Evolutionary conservation across 345 rosid species (phyloP), one percentile per base, ranked within the genome.

Genomic region (Syzygium grande): DNA sequence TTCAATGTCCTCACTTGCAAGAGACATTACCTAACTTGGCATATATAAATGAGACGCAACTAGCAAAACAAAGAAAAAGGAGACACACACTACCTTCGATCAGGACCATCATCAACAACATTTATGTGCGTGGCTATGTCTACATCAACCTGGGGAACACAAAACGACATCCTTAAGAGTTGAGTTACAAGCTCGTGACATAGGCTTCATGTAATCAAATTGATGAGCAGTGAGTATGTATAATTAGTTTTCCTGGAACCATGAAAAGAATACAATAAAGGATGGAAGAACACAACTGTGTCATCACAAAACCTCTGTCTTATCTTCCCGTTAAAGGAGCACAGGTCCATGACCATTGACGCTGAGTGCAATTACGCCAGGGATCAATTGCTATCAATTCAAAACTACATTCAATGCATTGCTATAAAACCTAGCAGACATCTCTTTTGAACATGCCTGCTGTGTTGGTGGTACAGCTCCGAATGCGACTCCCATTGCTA

Each of bases 401-500:
- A 34, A 38, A 73, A 73, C 49, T 17, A 38, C 49, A 19, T 38
- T 73, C 30, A 29, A 86, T 51, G 34, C 15, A 43, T 86, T 52
- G 85, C 65, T 14, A 85, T 19, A 1, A 80, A 55, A 53, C 84
- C 77, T 79, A 73, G 85, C 84, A 87, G 87, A 80, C 30, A 86
- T 58, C n/a, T 51, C 79, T 27, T 77, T 55, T 34, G 87, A 56
- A 88, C 87, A 80, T 49, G 93, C 99, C 99, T 86, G 89, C 88
- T 94, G 87, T 87, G 92, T 87, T 52, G 99, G 99, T 41, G 98
- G 98, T 87, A 91, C 93, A 86, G 93, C 94, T 86, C 99, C 99
- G 56, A 98, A 98, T 89, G 99, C 99, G 84, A 87, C 94, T 86
- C 99, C 99, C 98, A 98, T 92, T 77, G 99, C 99, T 87, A 98